Evolutionary conservation across 2,329 filamentous ascomycete genomes (phyloP), one percentile per base, ranked within the genome.

Genomic region (Gyromitra esculenta): DNA sequence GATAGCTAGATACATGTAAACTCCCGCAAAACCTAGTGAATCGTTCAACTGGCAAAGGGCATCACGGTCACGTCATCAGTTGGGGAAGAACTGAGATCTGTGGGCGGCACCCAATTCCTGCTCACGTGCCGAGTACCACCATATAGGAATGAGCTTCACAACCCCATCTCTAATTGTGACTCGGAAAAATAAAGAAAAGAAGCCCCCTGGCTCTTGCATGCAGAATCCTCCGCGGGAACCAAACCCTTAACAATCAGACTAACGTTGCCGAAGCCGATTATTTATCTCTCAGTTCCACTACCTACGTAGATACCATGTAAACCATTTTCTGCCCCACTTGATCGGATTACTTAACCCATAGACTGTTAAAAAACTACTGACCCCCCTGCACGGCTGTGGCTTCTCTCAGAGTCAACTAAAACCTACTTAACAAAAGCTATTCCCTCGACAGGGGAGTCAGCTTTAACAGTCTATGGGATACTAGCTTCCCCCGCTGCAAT

Each of bases 231-330:
- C 21, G 21, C 52, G 52, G 52, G 25, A n/a, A 7, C 13, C 37
- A 39, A 57, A n/a, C 5, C 31, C 31, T 6, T 25, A 50, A 25
- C 8, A n/a, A 57, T 57, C 54, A 4, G 31, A 15, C 15, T 39
- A 37, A 8, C 13, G 37, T 37, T 57, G 25, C 54, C 54, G 31
- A 57, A 37, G 15, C 11, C 13, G 13, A 57, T 4, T 35, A 9
- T 56, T 56, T 57, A 57, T n/a, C 54, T 57, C 15, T 6, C 54
- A 25, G 13, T 37, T 9, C 2, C 11, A 18, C 54, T 57, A 57
- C 31, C 54, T 57, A 57, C 31, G 50, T 54, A 54, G 31, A 54
- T 31, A 54, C 50, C 18, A 54, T 57, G 54, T 57, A 57, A 57
- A 18, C 54, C 25, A 18, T 57, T 57, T 57, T 37, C 54, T 18